Base-by-base conservation (phyloP, 176 grass and related monocot genomes). In the Avena eriantha region DNA sequence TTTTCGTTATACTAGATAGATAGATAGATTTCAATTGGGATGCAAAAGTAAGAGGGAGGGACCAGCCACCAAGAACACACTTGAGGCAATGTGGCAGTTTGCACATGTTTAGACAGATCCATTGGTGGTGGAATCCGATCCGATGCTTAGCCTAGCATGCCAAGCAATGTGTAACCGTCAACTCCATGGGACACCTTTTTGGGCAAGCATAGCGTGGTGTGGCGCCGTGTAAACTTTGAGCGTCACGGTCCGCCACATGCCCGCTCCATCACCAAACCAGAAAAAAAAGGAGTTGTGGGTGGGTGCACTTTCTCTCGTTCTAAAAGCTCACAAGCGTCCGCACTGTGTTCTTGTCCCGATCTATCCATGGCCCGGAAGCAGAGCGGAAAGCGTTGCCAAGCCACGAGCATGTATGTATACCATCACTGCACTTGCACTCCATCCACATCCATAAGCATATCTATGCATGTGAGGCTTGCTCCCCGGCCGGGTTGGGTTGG, bases 401-500 rank as follows among this genome's bases (percentile, higher is more conserved):
- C 4, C 63, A 78, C 1, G 26, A 61, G 26, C 67, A 60, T 48
- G 66, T 69, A 59, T 34, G 67, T 70, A 59, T 34, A 12, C 8
- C 39, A 21, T 33, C 26, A 43, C 68, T 11, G 49, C 77, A 57
- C 1, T 80, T 80, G 84, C 66, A 80, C 18, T 80, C 65, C 64
- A 86, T 70, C 57, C 0, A 59, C 3, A 3, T 21, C 21, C 8
- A 60, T 60, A 10, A 29, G 23, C 60, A 31, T 63, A 63, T 31
- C 23, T 56, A n/a, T 58, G 55, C 55, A 57, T 65, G 23, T 69
- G 63, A 22, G 33, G 47, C 63, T 65, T 84, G 87, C 65, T 71
- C 26, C 23, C 63, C 13, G 11, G n/a, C 2, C 39, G 39, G 39
- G 39, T 7, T 41, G 39, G 39, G 39, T 63, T n/a, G n/a, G n/a